Percentiles rank a stretch among this genome's conserved stretches.
Evolutionary conservation across 768 basidiomycete species (phyloP).

Genomic region (Pleurotus pulmonarius): DNA sequence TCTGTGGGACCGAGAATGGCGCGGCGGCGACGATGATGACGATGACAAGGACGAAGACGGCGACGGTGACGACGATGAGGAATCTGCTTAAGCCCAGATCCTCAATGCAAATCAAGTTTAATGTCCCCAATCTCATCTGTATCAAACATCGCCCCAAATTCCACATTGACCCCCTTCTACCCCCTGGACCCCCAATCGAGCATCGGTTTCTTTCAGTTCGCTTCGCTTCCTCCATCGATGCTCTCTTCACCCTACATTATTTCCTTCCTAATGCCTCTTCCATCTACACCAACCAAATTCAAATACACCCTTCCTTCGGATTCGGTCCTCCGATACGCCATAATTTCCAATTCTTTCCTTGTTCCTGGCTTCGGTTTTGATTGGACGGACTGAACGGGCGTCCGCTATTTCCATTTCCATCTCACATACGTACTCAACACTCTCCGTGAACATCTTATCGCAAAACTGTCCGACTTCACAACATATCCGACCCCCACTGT

Average conservation of each 20-base stretch:
- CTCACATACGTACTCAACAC: neutral
- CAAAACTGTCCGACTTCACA: neutral
- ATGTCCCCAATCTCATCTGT: neutral
- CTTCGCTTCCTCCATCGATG: neutral
- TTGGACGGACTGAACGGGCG: neutral
- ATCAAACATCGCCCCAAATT: neutral
- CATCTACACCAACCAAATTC: neutral
- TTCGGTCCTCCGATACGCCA: neutral
- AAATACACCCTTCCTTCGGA: neutral
- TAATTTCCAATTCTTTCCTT: conserved; percentile 2
- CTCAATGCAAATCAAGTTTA: neutral
- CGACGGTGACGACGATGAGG: conserved; percentile 37
- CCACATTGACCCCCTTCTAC: neutral
- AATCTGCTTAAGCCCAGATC: conserved; percentile 1
- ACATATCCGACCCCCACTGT: conserved; percentile 1
- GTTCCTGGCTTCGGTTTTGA: neutral
- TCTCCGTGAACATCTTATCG: neutral
- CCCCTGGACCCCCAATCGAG: too few relatives aligned
- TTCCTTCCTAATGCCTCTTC: neutral
- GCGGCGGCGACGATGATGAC: conserved; percentile 59
- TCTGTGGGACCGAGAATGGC: conserved; percentile 84
- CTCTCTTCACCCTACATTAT: neutral
- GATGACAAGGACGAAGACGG: conserved; percentile 43
- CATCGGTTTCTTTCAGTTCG: neutral
- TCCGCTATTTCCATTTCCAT: neutral